A percentile compares a stretch with the other conserved stretches of the same genome.
phyloP scores from a whole-genome alignment of 2,329 filamentous ascomycete genomes.

The Blastomyces emzantsi region DNA sequence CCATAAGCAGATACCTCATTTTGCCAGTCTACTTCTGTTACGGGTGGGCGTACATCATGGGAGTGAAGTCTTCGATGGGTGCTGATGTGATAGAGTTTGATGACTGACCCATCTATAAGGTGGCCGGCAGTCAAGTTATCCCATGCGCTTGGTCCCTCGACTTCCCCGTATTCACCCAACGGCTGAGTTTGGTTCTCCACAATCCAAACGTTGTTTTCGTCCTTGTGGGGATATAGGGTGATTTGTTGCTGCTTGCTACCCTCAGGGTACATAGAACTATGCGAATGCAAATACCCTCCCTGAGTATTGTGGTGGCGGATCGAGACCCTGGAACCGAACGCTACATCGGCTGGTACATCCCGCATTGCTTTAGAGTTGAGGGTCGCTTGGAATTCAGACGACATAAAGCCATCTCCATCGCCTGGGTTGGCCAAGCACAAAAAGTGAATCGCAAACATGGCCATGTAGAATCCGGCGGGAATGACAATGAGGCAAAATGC shows the following conservation, averaged over 20 bases:
- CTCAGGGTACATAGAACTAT: conserved; percentile 92
- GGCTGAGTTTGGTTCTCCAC: conserved; percentile 96
- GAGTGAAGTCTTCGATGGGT: conserved; percentile 91
- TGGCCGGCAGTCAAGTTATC: conserved; percentile 59
- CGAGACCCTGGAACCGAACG: conserved; percentile 74
- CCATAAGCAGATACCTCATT: conserved; percentile 96
- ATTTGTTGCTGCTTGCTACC: conserved; percentile 99
- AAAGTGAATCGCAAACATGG: conserved; percentile 97
- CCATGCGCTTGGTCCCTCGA: conserved; percentile 79
- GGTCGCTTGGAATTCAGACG: conserved; percentile 95
- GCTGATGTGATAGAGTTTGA: conserved; percentile 73
- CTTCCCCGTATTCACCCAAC: conserved; percentile 62
- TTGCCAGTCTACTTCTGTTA: conserved; percentile 87
- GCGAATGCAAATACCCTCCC: conserved; percentile 94
- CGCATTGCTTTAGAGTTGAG: conserved; percentile 96
- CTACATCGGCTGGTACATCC: conserved; percentile 85
- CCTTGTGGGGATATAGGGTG: conserved; percentile 96
- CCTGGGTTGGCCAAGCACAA: conserved; percentile 86
- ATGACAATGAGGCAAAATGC: conserved; percentile 87
- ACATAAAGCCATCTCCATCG: conserved; percentile 99
- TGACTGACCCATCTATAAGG: conserved; percentile 68
- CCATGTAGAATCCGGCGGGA: conserved; percentile 82
- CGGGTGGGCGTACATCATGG: conserved; percentile 69
- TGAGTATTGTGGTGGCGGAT: conserved; percentile 96
- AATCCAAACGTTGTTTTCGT: conserved; percentile 93